phyloP scores from a whole-genome alignment of 495 filamentous ascomycete genomes.

The Terfezia boudieri region DNA sequence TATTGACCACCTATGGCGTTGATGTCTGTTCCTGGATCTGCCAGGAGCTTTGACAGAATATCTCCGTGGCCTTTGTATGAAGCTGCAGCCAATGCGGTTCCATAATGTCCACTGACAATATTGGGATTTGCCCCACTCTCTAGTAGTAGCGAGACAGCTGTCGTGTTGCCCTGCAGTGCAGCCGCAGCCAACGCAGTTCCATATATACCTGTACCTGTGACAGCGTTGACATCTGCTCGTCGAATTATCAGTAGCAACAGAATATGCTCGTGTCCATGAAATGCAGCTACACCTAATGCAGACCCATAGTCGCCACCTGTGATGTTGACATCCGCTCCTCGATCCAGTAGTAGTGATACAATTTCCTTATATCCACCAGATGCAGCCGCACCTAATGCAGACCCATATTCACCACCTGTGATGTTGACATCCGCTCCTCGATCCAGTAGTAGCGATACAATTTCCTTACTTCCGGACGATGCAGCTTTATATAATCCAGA shows the following conservation, averaged over 20 bases:
- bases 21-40: no score
- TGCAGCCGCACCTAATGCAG: slow-evolving; percentile 11
- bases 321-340: slow-evolving; percentile 13
- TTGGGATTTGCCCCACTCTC: slow-evolving; percentile 14
- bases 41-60: no score
- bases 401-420: slow-evolving; percentile 4
- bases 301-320: slow-evolving; percentile 8
- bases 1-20: no score
- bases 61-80: no score
- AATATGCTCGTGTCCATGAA: neutral
- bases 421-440: slow-evolving; percentile 12
- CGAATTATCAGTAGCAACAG: slow-evolving; percentile 9
- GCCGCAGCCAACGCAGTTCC: slow-evolving; percentile 13
- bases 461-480: neutral
- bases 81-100: no score
- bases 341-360: slow-evolving; percentile 7
- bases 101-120: neutral
- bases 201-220: slow-evolving; percentile 1
- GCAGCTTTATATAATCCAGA: slow-evolving; percentile 9
- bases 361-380: neutral
- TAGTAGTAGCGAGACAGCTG: slow-evolving; percentile 5
- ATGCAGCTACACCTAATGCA: slow-evolving; percentile 9
- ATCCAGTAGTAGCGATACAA: slow-evolving; percentile 6
- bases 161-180: neutral
- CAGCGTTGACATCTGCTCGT: slow-evolving; percentile 12